Evolutionary conservation across 192 early-diverging fungal genomes (phyloP).

Genomic region (Coemansia sp.): DNA sequence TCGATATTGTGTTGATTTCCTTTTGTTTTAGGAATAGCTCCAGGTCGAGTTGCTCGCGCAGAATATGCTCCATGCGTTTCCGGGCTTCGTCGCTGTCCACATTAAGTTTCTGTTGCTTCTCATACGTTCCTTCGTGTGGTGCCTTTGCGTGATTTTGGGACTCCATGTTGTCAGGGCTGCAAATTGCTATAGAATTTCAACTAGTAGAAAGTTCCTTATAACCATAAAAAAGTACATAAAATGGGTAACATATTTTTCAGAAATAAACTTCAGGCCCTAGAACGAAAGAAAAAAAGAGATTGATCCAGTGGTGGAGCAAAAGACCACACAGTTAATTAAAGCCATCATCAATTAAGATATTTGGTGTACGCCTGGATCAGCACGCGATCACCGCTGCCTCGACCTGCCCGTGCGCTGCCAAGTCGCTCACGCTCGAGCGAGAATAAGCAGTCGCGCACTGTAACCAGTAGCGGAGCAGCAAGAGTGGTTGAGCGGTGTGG

Average conservation of each 20-base stretch:
- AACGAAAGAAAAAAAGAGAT: background rate
- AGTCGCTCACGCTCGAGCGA: slow-evolving; percentile 69
- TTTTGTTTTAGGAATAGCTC: slow-evolving; percentile 72
- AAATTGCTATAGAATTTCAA: background rate
- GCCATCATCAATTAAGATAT: slow-evolving; percentile 12
- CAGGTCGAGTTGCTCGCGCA: slow-evolving; percentile 75
- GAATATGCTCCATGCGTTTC: slow-evolving; percentile 55
- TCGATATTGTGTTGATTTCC: slow-evolving; percentile 63
- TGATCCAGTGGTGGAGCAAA: background rate
- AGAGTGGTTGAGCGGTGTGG: slow-evolving; percentile 42
- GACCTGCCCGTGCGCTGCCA: slow-evolving; percentile 39
- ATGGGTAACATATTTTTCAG: background rate
- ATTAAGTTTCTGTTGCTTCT: slow-evolving; percentile 16
- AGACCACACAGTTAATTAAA: background rate
- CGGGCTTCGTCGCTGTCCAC: slow-evolving; percentile 26
- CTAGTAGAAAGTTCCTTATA: background rate
- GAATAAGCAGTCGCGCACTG: slow-evolving; percentile 72
- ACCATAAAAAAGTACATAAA: background rate
- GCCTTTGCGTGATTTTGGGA: background rate
- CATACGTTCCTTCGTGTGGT: background rate
- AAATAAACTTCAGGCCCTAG: no score
- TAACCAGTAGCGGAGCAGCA: slow-evolving; percentile 57
- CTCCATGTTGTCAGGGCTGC: background rate
- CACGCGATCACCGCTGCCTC: slow-evolving; percentile 47
- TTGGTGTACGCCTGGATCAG: slow-evolving; percentile 39